A percentile compares a stretch with the other conserved stretches of the same genome.
Evolutionary conservation across 768 basidiomycete genomes (phyloP).

Genomic region (Kwoniella bestiolae): DNA sequence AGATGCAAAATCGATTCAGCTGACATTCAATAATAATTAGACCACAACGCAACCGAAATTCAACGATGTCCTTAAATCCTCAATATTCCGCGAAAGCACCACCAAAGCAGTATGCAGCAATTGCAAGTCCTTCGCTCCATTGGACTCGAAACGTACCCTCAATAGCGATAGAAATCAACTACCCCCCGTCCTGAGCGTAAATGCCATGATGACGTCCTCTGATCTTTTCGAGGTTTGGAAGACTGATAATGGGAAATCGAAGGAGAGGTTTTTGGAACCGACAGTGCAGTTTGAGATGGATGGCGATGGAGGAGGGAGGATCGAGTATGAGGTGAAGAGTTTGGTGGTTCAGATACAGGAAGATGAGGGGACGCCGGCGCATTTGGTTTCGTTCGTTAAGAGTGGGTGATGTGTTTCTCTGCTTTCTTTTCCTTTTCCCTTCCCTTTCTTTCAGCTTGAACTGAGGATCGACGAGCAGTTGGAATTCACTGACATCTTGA

Average conservation of each 20-base stretch:
- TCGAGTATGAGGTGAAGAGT: slow-evolving; percentile 62
- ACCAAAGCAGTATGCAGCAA: slow-evolving; percentile 84
- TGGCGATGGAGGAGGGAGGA: slow-evolving; percentile 36
- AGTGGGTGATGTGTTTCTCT: slow-evolving; percentile 60
- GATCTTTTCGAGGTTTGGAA: slow-evolving; percentile 78
- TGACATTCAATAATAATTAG: neutral
- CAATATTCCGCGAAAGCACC: slow-evolving; percentile 76
- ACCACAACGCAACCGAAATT: slow-evolving; percentile 59
- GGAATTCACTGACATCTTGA: too few species aligned
- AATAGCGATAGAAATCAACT: slow-evolving; percentile 60
- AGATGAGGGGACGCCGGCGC: slow-evolving; percentile 71
- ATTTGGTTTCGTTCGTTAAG: slow-evolving; percentile 86
- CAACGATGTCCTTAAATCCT: slow-evolving; percentile 69
- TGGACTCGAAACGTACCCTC: slow-evolving; percentile 73
- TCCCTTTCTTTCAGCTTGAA: too few species aligned
- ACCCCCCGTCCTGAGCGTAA: slow-evolving; percentile 83
- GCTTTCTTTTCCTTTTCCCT: neutral
- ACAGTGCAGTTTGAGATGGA: slow-evolving; percentile 24
- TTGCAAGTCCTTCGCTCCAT: slow-evolving; percentile 77
- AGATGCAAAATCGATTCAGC: too few species aligned
- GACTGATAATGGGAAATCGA: slow-evolving; percentile 60
- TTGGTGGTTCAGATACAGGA: slow-evolving; percentile 76
- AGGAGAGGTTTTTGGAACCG: slow-evolving; percentile 33
- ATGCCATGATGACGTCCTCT: slow-evolving; percentile 77
- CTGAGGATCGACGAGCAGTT: too few species aligned